phyloP scores from a whole-genome alignment of 352 stramenopile species.

The Pythium biforme region DNA sequence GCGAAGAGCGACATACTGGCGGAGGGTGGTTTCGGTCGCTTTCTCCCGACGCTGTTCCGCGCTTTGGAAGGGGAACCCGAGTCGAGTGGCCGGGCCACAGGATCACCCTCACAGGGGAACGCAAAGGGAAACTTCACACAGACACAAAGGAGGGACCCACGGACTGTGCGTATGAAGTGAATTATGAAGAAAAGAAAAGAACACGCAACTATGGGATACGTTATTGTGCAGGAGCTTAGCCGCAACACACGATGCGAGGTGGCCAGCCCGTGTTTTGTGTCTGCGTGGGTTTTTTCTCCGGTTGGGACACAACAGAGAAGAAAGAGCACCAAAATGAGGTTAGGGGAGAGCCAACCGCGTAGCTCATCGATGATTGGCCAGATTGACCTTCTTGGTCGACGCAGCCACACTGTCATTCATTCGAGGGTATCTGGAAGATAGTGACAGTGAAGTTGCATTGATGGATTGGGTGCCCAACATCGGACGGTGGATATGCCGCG shows the following conservation, averaged over 20 bases:
- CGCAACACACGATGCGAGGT: neutral
- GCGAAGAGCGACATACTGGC: constrained; percentile 79
- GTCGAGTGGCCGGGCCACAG: constrained; percentile 9
- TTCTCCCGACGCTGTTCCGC: neutral
- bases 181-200: neutral
- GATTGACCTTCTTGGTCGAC: neutral
- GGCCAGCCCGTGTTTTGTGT: neutral
- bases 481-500: too few relatives aligned
- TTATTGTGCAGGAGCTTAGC: neutral
- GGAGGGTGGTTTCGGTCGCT: neutral
- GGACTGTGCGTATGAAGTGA: too few relatives aligned
- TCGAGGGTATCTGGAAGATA: neutral
- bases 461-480: too few relatives aligned
- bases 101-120: neutral
- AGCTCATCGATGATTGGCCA: neutral
- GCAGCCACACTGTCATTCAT: neutral
- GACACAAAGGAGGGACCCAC: neutral
- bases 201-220: too few relatives aligned
- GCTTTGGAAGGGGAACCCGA: neutral
- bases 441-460: constrained; percentile 2
- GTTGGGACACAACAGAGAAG: constrained; percentile 12
- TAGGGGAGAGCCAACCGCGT: constrained; percentile 2
- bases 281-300: neutral
- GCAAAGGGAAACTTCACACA: neutral
- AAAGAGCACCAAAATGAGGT: neutral